Evolutionary conservation across 139 green algal genomes (phyloP).

Genomic region (Closterium sp.): DNA sequence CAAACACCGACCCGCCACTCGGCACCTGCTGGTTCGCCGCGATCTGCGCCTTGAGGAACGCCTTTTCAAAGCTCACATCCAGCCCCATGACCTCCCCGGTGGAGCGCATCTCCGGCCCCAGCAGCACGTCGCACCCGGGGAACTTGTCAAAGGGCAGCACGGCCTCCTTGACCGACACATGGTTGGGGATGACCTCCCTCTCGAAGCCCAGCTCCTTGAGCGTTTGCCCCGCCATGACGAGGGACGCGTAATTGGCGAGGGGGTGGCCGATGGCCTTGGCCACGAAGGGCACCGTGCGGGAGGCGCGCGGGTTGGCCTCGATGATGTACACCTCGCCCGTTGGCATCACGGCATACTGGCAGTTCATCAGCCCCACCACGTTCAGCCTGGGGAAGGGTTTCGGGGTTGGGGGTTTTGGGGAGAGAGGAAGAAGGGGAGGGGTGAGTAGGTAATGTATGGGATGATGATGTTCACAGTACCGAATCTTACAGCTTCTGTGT

Average conservation of each 20-base stretch:
- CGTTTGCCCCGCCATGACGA: constrained; percentile 88
- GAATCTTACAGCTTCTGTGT: no score
- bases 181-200: constrained; percentile 74
- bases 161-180: constrained; percentile 98
- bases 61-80: constrained; percentile 69
- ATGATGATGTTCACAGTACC: no score
- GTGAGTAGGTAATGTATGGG: no score
- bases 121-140: constrained; percentile 88
- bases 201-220: constrained; percentile 85
- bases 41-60: constrained; percentile 96
- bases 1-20: constrained; percentile 79
- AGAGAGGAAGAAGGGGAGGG: no score
- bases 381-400: constrained; percentile 74
- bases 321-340: constrained; percentile 94
- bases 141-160: constrained; percentile 99
- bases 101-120: constrained; percentile 97
- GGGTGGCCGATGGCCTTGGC: constrained; percentile 96
- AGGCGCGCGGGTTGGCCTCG: constrained; percentile 96
- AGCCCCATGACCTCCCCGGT: constrained; percentile 81
- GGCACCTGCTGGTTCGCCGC: constrained; percentile 84
- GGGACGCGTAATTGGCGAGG: constrained; percentile 91
- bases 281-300: constrained; percentile 96
- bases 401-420: no score
- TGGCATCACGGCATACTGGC: constrained; percentile 94
- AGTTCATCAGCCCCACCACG: constrained; percentile 98